phyloP scores from a whole-genome alignment of 345 rosid species.

The Kandelia obovata region DNA sequence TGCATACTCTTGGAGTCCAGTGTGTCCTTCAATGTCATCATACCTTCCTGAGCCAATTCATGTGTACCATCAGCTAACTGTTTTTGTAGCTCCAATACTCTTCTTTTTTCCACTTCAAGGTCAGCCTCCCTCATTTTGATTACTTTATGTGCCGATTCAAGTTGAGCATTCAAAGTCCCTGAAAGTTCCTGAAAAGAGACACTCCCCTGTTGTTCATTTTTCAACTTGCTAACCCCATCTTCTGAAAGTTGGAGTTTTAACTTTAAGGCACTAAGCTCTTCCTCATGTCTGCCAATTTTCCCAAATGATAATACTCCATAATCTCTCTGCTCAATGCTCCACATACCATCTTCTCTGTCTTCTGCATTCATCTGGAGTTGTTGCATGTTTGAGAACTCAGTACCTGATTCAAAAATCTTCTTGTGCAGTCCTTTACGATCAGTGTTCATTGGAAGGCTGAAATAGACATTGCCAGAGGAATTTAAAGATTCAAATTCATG shows the following conservation, averaged over 20 bases:
- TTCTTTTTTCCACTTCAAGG: slow-evolving; percentile 19
- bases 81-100: slow-evolving; percentile 25
- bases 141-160: slow-evolving; percentile 23
- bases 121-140: slow-evolving; percentile 23
- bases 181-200: slow-evolving; percentile 20
- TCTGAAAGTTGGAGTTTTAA: slow-evolving; percentile 45
- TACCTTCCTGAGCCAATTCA: slow-evolving; percentile 47
- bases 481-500: slow-evolving; percentile 69
- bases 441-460: slow-evolving; percentile 39
- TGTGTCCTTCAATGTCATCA: slow-evolving; percentile 41
- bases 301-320: slow-evolving; percentile 35
- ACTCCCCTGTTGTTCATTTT: slow-evolving; percentile 47
- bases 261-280: slow-evolving; percentile 51
- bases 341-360: slow-evolving; percentile 39
- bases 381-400: slow-evolving; percentile 52
- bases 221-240: slow-evolving; percentile 50
- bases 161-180: slow-evolving; percentile 31
- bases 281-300: slow-evolving; percentile 44
- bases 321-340: slow-evolving; percentile 18
- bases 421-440: slow-evolving; percentile 43
- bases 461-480: slow-evolving; percentile 64
- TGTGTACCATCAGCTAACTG: slow-evolving; percentile 34
- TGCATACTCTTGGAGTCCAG: slow-evolving; percentile 50
- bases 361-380: slow-evolving; percentile 47
- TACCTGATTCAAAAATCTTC: slow-evolving; percentile 54